Evolutionary conservation across 495 filamentous ascomycete species (phyloP).

Genomic region (Annulohypoxylon nitens): DNA sequence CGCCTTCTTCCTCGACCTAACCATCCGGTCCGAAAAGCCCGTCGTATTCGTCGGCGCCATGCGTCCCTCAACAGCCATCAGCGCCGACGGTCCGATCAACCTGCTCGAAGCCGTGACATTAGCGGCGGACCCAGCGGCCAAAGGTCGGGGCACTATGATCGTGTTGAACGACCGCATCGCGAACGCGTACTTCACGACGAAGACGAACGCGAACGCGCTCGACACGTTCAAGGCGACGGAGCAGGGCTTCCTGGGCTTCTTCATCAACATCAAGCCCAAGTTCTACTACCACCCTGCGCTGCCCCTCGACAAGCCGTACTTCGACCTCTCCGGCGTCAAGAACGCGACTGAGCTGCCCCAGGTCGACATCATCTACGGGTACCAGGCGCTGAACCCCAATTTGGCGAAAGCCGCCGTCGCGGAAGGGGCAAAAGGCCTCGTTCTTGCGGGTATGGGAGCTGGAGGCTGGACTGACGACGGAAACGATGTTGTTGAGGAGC

Average conservation of each 20-base stretch:
- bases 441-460: conserved; percentile 56
- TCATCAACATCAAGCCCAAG: conserved; percentile 60
- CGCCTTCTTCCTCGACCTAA: conserved; percentile 64
- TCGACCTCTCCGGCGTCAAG: conserved; percentile 54
- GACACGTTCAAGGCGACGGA: conserved; percentile 65
- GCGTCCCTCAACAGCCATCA: conserved; percentile 64
- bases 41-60: conserved; percentile 65
- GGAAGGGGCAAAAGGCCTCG: conserved; percentile 60
- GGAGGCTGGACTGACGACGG: conserved; percentile 47
- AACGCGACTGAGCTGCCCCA: conserved; percentile 54
- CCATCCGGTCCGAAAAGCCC: conserved; percentile 62
- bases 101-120: conserved; percentile 64
- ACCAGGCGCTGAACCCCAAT: conserved; percentile 53
- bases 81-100: conserved; percentile 65
- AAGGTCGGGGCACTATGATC: conserved; percentile 60
- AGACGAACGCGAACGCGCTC: conserved; percentile 65
- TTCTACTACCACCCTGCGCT: conserved; percentile 60
- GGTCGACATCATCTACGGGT: conserved; percentile 61
- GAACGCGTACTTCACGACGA: conserved; percentile 62
- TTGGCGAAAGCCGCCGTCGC: conserved; percentile 55
- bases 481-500: conserved; percentile 33
- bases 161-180: conserved; percentile 67
- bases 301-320: conserved; percentile 55
- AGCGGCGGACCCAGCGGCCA: conserved; percentile 53
- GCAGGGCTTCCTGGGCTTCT: conserved; percentile 60